Evolutionary conservation across 2,329 filamentous ascomycete genomes (phyloP).

Genomic region (Ophiocordyceps australis): DNA sequence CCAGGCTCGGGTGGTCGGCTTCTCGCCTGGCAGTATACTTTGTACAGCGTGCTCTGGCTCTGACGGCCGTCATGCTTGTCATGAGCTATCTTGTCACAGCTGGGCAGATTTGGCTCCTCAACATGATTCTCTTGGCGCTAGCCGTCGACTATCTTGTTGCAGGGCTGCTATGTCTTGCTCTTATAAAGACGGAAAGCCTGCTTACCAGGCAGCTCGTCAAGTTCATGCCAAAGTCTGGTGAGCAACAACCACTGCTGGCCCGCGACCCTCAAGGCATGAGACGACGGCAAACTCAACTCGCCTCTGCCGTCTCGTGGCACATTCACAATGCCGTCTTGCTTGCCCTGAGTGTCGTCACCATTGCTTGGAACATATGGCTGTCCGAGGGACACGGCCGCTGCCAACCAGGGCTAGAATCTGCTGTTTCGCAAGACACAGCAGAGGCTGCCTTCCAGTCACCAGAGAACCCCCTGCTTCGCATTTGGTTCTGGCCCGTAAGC

Average conservation of each 20-base stretch:
- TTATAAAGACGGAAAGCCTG: conserved; percentile 15
- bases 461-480: conserved; percentile 9
- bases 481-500: conserved; percentile 21
- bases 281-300: no score
- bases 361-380: conserved; percentile 28
- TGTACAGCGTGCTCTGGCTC: conserved; percentile 13
- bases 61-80: conserved; percentile 13
- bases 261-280: neutral
- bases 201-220: conserved; percentile 10
- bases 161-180: conserved; percentile 19
- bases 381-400: conserved; percentile 20
- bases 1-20: conserved; percentile 18
- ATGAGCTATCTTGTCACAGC: conserved; percentile 13
- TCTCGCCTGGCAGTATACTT: conserved; percentile 18
- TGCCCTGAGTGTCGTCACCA: conserved; percentile 15
- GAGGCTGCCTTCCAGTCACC: conserved; percentile 2
- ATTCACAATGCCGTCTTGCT: conserved; percentile 18
- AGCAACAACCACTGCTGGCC: conserved; percentile 13
- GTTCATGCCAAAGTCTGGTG: conserved; percentile 7
- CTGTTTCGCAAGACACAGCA: conserved; percentile 1
- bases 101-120: conserved; percentile 21
- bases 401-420: no score
- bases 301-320: conserved; percentile 17
- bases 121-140: conserved; percentile 22
- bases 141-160: conserved; percentile 25